A percentile compares a stretch with the other conserved stretches of the same genome.
These are phyloP conservation scores for Vaccinium corymbosum DNA, from an alignment of 148 eudicot genomes.

Conservation along the genomic window DNA sequence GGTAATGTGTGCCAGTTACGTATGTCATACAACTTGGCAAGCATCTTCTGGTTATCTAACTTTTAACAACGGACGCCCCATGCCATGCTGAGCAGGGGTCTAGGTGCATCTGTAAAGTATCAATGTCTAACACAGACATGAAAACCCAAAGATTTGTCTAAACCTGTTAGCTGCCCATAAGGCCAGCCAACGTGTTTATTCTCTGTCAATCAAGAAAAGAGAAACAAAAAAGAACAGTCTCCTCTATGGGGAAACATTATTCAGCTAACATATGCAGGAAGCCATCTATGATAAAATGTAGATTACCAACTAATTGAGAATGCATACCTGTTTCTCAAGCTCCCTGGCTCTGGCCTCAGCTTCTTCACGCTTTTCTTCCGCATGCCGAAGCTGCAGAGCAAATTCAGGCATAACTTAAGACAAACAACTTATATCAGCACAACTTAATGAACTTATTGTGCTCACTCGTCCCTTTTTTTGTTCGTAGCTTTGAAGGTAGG, in stretches of 20 bases:
- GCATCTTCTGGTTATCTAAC: neutral
- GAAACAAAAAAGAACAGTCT: neutral
- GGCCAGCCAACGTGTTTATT: neutral
- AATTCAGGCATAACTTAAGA: slow-evolving; percentile 19
- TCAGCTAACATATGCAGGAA: neutral
- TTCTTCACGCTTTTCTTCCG: slow-evolving; percentile 82
- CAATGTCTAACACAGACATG: neutral
- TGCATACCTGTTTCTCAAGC: slow-evolving; percentile 84
- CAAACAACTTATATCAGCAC: neutral
- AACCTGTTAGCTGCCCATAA: neutral
- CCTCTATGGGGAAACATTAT: neutral
- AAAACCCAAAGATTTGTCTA: neutral
- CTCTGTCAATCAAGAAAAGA: neutral
- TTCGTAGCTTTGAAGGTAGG: neutral
- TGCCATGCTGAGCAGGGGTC: neutral
- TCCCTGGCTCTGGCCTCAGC: slow-evolving; percentile 89
- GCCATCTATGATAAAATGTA: neutral
- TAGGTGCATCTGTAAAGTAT: neutral
- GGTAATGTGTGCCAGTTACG: neutral
- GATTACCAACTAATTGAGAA: slow-evolving; percentile 13
- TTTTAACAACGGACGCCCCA: neutral
- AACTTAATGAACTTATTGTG: neutral
- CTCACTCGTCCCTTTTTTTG: neutral
- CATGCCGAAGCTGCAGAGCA: slow-evolving; percentile 66
- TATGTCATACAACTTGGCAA: neutral